These are phyloP conservation scores for Citrus mangshanensis DNA, from an alignment of 345 rosid species.

Conservation along the genomic window DNA sequence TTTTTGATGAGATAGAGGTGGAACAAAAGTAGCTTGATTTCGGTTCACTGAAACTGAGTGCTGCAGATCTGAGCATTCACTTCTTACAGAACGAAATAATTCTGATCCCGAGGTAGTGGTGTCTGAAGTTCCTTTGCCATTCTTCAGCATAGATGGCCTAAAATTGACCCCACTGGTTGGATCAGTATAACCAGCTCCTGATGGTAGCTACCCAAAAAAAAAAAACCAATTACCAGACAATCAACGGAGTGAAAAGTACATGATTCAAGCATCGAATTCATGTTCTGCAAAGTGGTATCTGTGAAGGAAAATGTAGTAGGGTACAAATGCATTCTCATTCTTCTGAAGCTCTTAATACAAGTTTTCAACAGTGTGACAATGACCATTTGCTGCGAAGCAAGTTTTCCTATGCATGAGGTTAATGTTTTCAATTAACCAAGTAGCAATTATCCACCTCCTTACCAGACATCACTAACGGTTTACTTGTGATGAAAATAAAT, in stretches of 20 bases:
- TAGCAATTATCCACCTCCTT: neutral
- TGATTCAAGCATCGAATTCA: neutral
- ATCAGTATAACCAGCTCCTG: slow-evolving; percentile 28
- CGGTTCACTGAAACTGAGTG: slow-evolving; percentile 21
- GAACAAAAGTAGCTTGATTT: slow-evolving; percentile 42
- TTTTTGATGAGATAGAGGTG: slow-evolving; percentile 31
- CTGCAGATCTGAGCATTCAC: slow-evolving; percentile 27
- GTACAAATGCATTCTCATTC: slow-evolving; percentile 4
- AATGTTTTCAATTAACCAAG: neutral
- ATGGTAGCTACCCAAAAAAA: slow-evolving; percentile 24
- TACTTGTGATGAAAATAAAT: neutral
- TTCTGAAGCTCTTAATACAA: neutral
- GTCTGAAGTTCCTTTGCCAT: slow-evolving; percentile 28
- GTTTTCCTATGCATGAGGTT: neutral
- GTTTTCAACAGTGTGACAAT: neutral
- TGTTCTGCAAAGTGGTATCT: neutral
- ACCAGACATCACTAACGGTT: neutral
- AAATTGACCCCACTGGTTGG: slow-evolving; percentile 11
- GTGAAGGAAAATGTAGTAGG: neutral
- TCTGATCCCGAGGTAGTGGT: slow-evolving; percentile 35
- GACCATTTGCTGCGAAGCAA: neutral
- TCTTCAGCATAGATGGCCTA: slow-evolving; percentile 24
- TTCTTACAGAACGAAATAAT: slow-evolving; percentile 31
- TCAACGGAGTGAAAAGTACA: neutral
- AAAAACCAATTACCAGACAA: slow-evolving; percentile 1